Conservation (phyloP, 805 yeast species). For the Debaryomyces tyrocola region DNA sequence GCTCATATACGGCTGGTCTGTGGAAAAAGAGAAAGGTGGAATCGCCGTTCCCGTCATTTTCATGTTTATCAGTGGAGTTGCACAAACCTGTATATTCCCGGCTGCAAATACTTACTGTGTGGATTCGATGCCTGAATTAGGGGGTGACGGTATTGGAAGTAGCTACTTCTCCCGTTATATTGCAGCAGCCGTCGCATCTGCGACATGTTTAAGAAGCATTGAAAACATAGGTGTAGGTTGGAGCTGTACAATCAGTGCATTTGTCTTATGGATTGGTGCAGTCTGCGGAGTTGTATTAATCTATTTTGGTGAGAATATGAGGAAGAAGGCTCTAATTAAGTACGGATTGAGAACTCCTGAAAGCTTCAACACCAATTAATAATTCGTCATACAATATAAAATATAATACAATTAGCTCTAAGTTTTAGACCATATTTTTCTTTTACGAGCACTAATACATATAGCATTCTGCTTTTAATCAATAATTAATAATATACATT, state of each 20-base stretch:
- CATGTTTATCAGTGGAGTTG: constrained; percentile 49
- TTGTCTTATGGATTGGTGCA: constrained; percentile 40
- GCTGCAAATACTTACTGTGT: constrained; percentile 57
- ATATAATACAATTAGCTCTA: too few relatives aligned
- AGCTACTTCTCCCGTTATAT: constrained; percentile 52
- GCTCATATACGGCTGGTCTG: constrained; percentile 55
- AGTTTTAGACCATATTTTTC: too few relatives aligned
- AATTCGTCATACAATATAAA: too few relatives aligned
- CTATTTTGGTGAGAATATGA: constrained; percentile 38
- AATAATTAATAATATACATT: too few relatives aligned
- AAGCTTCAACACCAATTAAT: neutral
- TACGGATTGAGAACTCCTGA: constrained; percentile 3
- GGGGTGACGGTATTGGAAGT: constrained; percentile 56
- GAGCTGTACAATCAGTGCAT: constrained; percentile 52
- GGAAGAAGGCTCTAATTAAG: constrained; percentile 1
- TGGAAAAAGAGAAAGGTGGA: constrained; percentile 52
- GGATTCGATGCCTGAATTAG: constrained; percentile 54
- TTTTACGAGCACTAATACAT: too few relatives aligned
- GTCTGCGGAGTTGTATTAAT: constrained; percentile 32
- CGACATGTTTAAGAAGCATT: constrained; percentile 47
- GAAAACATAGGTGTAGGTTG: constrained; percentile 56
- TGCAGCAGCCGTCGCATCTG: constrained; percentile 53
- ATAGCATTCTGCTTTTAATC: too few relatives aligned
- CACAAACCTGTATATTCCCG: constrained; percentile 54
- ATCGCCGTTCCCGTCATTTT: constrained; percentile 53